A percentile compares a stretch with the other conserved stretches of the same genome.
These are phyloP conservation scores for Paramyrothecium roridum DNA, from an alignment of 2,329 filamentous ascomycete genomes.

Conservation along the genomic window DNA sequence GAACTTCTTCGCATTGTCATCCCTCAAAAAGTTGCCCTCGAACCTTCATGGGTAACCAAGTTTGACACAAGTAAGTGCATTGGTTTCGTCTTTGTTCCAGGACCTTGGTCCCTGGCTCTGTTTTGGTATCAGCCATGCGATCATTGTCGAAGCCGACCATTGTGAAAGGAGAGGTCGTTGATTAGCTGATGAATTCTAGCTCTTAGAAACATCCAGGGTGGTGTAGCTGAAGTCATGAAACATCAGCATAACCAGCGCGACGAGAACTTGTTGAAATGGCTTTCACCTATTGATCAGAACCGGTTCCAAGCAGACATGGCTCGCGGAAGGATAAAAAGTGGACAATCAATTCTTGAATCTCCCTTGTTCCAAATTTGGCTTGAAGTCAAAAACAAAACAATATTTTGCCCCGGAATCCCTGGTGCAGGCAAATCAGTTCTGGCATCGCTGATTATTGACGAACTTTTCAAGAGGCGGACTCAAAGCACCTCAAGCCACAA, in stretches of 20 bases:
- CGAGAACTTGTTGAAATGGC: neutral
- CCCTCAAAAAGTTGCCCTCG: neutral
- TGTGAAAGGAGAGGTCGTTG: no score
- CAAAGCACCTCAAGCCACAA: neutral
- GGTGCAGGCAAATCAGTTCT: neutral
- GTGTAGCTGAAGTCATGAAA: neutral
- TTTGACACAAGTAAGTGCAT: neutral
- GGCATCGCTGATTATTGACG: neutral
- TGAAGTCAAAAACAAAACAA: neutral
- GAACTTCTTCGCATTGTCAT: neutral
- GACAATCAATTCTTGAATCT: neutral
- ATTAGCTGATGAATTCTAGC: neutral
- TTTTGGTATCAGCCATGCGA: no score
- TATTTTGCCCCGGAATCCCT: neutral
- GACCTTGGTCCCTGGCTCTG: no score
- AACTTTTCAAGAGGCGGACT: neutral
- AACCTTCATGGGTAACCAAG: neutral
- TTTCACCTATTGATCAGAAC: neutral
- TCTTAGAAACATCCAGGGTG: neutral
- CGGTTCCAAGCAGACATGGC: neutral
- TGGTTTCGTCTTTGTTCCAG: no score
- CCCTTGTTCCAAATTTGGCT: neutral
- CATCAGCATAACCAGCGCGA: neutral
- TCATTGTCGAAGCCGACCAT: no score
- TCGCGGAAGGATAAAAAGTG: neutral